phyloP scores from a whole-genome alignment of 805 yeast genomes.

The Saturnispora halmiae region DNA sequence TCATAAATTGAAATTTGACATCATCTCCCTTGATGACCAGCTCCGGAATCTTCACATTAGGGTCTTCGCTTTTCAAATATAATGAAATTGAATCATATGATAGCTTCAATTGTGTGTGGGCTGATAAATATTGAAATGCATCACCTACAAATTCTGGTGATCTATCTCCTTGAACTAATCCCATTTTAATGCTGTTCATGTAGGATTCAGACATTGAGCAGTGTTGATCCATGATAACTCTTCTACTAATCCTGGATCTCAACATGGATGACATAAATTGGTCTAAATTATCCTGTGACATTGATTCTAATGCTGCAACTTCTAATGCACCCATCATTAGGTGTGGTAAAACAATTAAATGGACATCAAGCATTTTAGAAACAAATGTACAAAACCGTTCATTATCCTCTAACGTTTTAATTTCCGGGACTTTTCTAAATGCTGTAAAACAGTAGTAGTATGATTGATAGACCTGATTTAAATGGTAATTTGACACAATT shows the following conservation, averaged over 20 bases:
- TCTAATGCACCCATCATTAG: conserved; percentile 90
- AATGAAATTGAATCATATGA: conserved; percentile 45
- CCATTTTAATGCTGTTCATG: conserved; percentile 22
- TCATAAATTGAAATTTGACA: conserved; percentile 70
- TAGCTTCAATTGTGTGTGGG: conserved; percentile 51
- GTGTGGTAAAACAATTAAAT: conserved; percentile 75
- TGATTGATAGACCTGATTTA: conserved; percentile 76
- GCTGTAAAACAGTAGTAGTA: conserved; percentile 83
- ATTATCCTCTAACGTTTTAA: conserved; percentile 66
- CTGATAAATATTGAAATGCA: conserved; percentile 71
- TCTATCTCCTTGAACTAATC: conserved; percentile 37
- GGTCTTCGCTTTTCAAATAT: conserved; percentile 45
- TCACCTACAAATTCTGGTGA: conserved; percentile 61
- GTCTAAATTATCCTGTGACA: conserved; percentile 61
- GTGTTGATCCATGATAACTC: conserved; percentile 90
- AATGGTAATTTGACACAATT: conserved; percentile 75
- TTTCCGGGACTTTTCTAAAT: conserved; percentile 63
- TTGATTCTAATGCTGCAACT: conserved; percentile 47
- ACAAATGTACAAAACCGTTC: conserved; percentile 59
- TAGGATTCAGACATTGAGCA: conserved; percentile 65
- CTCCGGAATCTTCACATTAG: conserved; percentile 58
- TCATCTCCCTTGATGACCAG: conserved; percentile 70
- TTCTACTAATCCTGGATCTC: conserved; percentile 78
- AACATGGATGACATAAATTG: conserved; percentile 66
- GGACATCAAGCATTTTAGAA: conserved; percentile 61